Base-by-base conservation (phyloP, 176 grass and related monocot genomes). In the Cenchrus americanus region DNA sequence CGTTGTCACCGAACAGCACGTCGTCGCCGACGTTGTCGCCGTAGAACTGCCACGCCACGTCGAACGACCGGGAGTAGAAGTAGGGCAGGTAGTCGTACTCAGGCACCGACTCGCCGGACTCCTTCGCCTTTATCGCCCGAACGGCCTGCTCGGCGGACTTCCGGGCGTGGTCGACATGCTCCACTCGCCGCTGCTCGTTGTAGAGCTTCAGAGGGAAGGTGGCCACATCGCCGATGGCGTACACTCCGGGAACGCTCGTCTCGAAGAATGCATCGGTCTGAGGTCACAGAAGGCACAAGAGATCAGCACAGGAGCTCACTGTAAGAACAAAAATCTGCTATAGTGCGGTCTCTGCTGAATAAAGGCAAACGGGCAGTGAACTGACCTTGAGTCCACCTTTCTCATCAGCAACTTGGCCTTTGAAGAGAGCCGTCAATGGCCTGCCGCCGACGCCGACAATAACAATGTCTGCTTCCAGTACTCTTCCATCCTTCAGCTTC, bases 131-230 rank as follows among this genome's bases (percentile, higher is more conserved):
- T 80, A 98, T 95, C 32, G 92, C 95, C 87, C 79, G 93, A 3
- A 95, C 91, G 27, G 95, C 92, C 66, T 98, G 95, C 84, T 98
- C 95, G 3, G 95, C 95, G 12, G 95, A 98, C 69, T 95, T 98
- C 47, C 95, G 88, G 62, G 92, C 71, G 81, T 98, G 95, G 82
- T 95, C 92, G 2, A 98, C 95, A 44, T 98, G 95, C 86, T 98
- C 95, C 27, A 98, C 95, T 80, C 95, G 91, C 80, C 95, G 86
- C 62, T 76, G 14, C 17, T 98, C 95, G 12, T 84, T 68, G 72
- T 93, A 98, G 22, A 98, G 76, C 80, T 98, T 98, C 86, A 98
- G 50, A n/a, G 92, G 92, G 65, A 98, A 98, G 40, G 91, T 88
- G 7, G 95, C 95, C 79, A 98, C 92, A 41, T 98, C 95, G 51